Conservation (phyloP, 768 basidiomycete species). For the Mycena crocata region DNA sequence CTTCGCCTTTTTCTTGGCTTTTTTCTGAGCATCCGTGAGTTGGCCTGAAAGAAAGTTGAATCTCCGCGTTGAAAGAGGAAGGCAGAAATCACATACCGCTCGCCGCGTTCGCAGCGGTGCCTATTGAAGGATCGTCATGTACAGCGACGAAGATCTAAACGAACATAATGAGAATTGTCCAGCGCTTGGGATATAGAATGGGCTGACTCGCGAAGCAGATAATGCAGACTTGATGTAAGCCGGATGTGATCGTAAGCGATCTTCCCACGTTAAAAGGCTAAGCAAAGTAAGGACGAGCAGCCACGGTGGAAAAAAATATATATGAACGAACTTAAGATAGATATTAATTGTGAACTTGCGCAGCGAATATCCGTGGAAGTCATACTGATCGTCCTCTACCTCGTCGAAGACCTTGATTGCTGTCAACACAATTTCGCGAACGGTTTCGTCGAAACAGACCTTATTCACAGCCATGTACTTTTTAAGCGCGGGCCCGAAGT, state of each 20-base stretch:
- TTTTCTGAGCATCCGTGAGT: slow-evolving; percentile 76
- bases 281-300: slow-evolving; percentile 17
- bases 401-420: slow-evolving; percentile 75
- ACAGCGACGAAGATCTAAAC: slow-evolving; percentile 78
- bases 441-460: slow-evolving; percentile 52
- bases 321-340: slow-evolving; percentile 78
- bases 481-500: slow-evolving; percentile 85
- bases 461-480: slow-evolving; percentile 81
- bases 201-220: slow-evolving; percentile 71
- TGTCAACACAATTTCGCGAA: background rate
- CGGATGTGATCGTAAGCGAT: slow-evolving; percentile 80
- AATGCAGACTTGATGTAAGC: slow-evolving; percentile 80
- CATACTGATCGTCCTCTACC: slow-evolving; percentile 95
- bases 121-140: slow-evolving; percentile 77
- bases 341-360: slow-evolving; percentile 89
- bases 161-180: slow-evolving; percentile 24
- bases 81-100: slow-evolving; percentile 43
- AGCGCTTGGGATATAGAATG: background rate
- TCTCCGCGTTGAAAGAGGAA: too few species aligned
- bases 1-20: slow-evolving; percentile 89
- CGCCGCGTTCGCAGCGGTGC: slow-evolving; percentile 52
- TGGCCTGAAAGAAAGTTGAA: slow-evolving; percentile 42
- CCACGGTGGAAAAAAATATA: background rate
- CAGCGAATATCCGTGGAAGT: slow-evolving; percentile 96
- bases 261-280: slow-evolving; percentile 87